phyloP scores from a whole-genome alignment of 208 protist species.

The Naegleria lovaniensis region DNA sequence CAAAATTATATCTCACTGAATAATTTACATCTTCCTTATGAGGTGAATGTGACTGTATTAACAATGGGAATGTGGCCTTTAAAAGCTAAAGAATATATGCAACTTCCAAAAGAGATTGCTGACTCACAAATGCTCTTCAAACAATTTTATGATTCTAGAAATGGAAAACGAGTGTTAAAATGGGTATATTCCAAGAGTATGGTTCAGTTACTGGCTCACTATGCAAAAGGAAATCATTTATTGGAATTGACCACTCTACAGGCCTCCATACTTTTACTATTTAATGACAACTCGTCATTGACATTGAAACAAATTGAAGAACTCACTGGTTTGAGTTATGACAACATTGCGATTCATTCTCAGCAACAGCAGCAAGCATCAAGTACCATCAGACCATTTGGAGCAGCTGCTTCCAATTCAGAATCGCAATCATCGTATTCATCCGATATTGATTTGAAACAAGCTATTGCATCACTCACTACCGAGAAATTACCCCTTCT shows the following conservation, averaged over 20 bases:
- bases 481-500: background rate
- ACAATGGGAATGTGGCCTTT: constrained; percentile 74
- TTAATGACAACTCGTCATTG: constrained; percentile 50
- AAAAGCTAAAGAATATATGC: constrained; percentile 31
- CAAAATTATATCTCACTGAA: constrained; percentile 31
- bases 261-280: constrained; percentile 58
- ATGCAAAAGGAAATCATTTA: constrained; percentile 41
- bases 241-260: constrained; percentile 57
- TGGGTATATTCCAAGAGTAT: constrained; percentile 55
- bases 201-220: background rate
- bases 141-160: constrained; percentile 52
- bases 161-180: constrained; percentile 55
- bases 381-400: background rate
- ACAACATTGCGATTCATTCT: constrained; percentile 40
- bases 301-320: constrained; percentile 47
- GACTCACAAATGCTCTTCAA: constrained; percentile 54
- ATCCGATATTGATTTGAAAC: background rate
- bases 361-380: constrained; percentile 40
- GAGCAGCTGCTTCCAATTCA: background rate
- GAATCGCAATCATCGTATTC: constrained; percentile 38
- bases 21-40: background rate
- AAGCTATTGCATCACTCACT: background rate
- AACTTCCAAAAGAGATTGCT: constrained; percentile 41
- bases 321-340: constrained; percentile 34
- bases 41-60: constrained; percentile 62